A percentile compares a stretch with the other conserved stretches of the same genome.
These are phyloP conservation scores for Asparagopsis taxiformis DNA, from an alignment of 31 red algal genomes.

Conservation along the genomic window DNA sequence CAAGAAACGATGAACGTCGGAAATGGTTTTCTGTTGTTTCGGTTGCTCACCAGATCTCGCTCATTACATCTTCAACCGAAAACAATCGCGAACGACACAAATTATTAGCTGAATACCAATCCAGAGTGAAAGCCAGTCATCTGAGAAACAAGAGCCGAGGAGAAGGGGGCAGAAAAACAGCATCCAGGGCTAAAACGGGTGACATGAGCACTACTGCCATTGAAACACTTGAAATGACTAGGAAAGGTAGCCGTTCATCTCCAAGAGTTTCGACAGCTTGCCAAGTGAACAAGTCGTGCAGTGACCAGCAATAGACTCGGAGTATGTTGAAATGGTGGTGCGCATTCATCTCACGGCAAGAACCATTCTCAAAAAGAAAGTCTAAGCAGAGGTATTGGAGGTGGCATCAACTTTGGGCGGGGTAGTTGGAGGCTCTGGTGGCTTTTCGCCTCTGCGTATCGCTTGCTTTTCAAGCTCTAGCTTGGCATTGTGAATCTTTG, in stretches of 20 bases:
- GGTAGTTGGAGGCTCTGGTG: conserved; percentile 16
- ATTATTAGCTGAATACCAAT: conserved; percentile 25
- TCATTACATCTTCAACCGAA: conserved; percentile 9
- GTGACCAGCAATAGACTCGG: no score
- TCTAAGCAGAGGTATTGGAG: neutral
- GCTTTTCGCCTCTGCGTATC: conserved; percentile 52
- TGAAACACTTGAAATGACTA: no score
- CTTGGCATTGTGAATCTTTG: conserved; percentile 87
- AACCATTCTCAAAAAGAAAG: no score
- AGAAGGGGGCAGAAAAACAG: neutral
- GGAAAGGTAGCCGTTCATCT: no score
- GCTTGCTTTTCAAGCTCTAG: conserved; percentile 72
- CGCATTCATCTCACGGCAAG: no score
- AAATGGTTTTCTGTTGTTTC: conserved; percentile 18
- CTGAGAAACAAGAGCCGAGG: conserved; percentile 1
- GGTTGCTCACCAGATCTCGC: conserved; percentile 16
- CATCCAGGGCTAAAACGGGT: neutral
- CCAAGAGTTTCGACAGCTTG: no score
- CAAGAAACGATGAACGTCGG: conserved; percentile 9
- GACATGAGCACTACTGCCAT: neutral
- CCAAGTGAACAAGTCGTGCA: no score
- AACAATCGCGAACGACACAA: neutral
- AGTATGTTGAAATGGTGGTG: no score
- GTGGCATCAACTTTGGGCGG: neutral
- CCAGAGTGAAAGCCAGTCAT: conserved; percentile 3